Evolutionary conservation across 176 grass and related monocot genomes (phyloP).

Genomic region (Bothriochloa decipiens): DNA sequence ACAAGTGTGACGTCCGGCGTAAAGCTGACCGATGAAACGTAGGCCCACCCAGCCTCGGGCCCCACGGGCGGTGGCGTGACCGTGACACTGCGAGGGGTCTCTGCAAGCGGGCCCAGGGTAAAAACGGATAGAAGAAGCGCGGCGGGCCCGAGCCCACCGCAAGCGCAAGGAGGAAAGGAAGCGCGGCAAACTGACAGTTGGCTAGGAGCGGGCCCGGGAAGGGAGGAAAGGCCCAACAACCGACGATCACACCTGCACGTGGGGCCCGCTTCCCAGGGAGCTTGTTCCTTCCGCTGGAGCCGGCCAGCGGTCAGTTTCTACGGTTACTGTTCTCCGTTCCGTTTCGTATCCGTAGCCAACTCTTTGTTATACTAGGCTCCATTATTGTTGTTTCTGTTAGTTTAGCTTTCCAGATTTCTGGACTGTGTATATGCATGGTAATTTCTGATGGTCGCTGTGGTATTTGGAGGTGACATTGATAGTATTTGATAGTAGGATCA

Average conservation of each 20-base stretch:
- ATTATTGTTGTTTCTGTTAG: not conserved
- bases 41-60: not conserved
- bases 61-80: not conserved
- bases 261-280: not conserved
- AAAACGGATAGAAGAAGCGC: not conserved
- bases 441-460: not conserved
- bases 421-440: not conserved
- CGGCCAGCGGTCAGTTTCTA: not conserved
- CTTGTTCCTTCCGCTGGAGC: not conserved
- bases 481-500: not conserved
- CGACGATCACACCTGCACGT: not conserved
- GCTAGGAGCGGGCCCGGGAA: conserved; percentile 5
- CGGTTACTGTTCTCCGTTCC: not conserved
- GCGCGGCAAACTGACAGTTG: conserved; percentile 35
- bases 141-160: not conserved
- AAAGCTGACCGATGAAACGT: not conserved
- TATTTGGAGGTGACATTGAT: not conserved
- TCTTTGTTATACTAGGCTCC: not conserved
- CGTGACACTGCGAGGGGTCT: not conserved
- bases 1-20: not conserved
- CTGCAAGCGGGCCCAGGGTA: not conserved
- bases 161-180: not conserved
- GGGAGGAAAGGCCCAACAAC: not conserved
- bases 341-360: not conserved
- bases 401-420: not conserved